A percentile compares a stretch with the other conserved stretches of the same genome.
These are phyloP conservation scores for Cinchona pubescens DNA, from an alignment of 257 asterid species.

Conservation along the genomic window DNA sequence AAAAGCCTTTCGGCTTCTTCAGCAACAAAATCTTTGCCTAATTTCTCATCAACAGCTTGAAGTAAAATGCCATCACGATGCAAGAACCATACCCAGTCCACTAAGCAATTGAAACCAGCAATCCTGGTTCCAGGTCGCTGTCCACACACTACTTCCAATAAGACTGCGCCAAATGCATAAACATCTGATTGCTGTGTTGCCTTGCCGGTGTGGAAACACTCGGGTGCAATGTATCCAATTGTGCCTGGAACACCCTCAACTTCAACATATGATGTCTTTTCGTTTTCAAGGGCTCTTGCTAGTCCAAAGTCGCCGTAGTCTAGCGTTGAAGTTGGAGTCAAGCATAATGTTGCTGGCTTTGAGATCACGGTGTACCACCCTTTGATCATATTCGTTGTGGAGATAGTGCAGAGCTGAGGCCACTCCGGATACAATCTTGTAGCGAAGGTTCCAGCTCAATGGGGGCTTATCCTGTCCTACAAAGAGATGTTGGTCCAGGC, in stretches of 20 bases:
- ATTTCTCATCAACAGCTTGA: constrained; percentile 64
- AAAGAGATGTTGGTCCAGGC: constrained; percentile 76
- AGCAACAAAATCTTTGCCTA: constrained; percentile 42
- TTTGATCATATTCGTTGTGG: constrained; percentile 78
- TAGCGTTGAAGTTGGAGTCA: constrained; percentile 71
- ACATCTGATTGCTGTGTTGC: constrained; percentile 82
- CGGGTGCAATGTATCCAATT: constrained; percentile 88
- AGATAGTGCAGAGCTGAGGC: constrained; percentile 87
- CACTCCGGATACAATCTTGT: constrained; percentile 61
- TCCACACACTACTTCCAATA: constrained; percentile 72
- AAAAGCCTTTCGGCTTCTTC: constrained; percentile 71
- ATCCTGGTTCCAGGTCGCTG: constrained; percentile 61
- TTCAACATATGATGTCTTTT: constrained; percentile 68
- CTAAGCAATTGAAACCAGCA: constrained; percentile 49
- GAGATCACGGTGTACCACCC: constrained; percentile 79
- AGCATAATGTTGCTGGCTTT: constrained; percentile 95
- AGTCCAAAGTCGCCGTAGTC: constrained; percentile 94
- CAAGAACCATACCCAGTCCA: constrained; percentile 87
- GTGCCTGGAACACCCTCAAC: constrained; percentile 84
- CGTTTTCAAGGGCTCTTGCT: constrained; percentile 83
- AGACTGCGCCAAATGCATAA: constrained; percentile 75
- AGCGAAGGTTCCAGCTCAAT: constrained; percentile 59
- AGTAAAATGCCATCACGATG: constrained; percentile 59
- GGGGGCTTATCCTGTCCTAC: constrained; percentile 38
- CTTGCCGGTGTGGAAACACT: constrained; percentile 84